Base-by-base conservation (phyloP, 768 basidiomycete genomes). In the Serendipita vermifera region DNA sequence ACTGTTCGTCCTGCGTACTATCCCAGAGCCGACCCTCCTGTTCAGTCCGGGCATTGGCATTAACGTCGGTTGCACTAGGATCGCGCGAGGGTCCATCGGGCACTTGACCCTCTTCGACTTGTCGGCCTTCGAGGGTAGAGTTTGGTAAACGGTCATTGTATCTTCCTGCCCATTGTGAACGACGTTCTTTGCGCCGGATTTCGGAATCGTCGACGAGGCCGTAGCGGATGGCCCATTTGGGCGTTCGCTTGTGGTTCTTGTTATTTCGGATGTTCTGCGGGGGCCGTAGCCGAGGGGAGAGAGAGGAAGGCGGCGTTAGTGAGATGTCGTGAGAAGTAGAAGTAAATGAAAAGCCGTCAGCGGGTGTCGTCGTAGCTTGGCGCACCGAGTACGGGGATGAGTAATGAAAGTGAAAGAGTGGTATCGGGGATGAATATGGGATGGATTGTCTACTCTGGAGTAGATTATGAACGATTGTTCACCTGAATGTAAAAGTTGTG, bases 201-300 rank as follows among this genome's bases (percentile, higher is more conserved):
- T 84, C 81, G 33, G 81, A 73, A 22, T 79, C 82, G 67, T 91
- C 81, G 60, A 97, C 81, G 40, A 97, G 85, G 35, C 93, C 93
- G 67, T 89, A 89, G 60, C 84, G 79, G 69, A 87, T 75, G 0
- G 84, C 85, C 93, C 93, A 97, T 69, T 96, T 93, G 20, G 93
- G 93, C n/a, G 93, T 96, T 39, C 93, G 82, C 13, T 77, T 75
- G 66, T 87, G 79, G 63, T 81, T 93, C 75, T 93, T 89, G 75
- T 97, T 97, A 72, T 96, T 97, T 57, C 93, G 77, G 61, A 97
- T 82, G 69, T 96, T 96, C 83, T 97, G n/a, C n/a, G n/a, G n/a
- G n/a, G n/a, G n/a, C n/a, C n/a, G n/a, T n/a, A n/a, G n/a, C n/a
- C n/a, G n/a, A n/a, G n/a, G n/a, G n/a, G n/a, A 51, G 20, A 55